Base-by-base conservation (phyloP, 306 rosid genomes). In the Comarum palustre region DNA sequence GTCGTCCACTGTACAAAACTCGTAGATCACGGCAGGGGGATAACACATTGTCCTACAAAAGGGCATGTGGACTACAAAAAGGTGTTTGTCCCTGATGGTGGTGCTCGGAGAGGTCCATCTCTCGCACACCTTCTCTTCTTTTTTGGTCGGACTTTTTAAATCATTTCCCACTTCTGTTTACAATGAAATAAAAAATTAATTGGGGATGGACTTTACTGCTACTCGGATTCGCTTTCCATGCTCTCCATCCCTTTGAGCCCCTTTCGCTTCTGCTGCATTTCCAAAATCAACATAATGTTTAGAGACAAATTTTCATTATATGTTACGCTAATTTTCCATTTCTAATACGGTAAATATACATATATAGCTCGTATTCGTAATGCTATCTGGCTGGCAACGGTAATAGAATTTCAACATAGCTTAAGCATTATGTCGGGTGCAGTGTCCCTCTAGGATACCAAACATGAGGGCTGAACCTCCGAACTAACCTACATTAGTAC, bases 191-290 rank as follows among this genome's bases (percentile, higher is more conserved):
- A 29, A 10, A 63, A 70, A 39, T 1, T 58, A 64, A 39, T 2
- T 29, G 39, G 61, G 32, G 65, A 6, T 1, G 5, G n/a, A 59
- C 31, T 57, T 45, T 45, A 2, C 3, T 9, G 0, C 80, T 82
- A 82, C 82, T 78, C 82, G 4, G 85, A 82, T 11, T 82, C 85
- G 19, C 82, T 82, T 36, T 82, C 85, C 77, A 82, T 10, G 79
- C 69, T 77, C 76, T 84, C 89, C 89, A 86, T 79, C 79, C 93
- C 93, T 72, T 89, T 86, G 72, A 89, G 80, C 6, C 90, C 93
- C 74, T 89, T 82, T 78, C 85, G 74, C 82, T 89, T 89, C 83
- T 82, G 90, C 93, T 89, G 93, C 88, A 73, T 43, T 68, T 75
- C 13, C 69, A 75, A 78, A 36, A 68, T 57, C 58, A 60, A 36